Conservation (phyloP, 176 grass and related monocot genomes). For the bread wheat (Triticum aestivum) region DNA sequence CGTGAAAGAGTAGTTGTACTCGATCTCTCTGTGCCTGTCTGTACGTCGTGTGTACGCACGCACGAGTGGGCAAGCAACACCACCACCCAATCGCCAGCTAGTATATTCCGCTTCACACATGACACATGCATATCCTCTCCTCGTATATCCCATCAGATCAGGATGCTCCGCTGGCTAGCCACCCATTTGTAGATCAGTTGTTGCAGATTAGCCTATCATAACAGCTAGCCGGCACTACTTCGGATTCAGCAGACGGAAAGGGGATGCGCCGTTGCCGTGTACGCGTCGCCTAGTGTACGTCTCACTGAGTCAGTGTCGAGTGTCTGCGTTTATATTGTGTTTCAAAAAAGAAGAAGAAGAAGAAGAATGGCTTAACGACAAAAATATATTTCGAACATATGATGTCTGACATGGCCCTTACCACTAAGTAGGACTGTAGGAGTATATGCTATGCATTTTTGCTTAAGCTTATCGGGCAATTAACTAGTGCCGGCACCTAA, state of each 20-base stretch:
- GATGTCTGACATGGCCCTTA: no score
- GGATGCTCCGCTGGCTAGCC: background rate
- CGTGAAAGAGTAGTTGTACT: background rate
- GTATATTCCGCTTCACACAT: background rate
- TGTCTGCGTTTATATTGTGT: no score
- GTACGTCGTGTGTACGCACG: background rate
- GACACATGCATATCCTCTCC: background rate
- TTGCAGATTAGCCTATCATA: background rate
- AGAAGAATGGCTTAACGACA: no score
- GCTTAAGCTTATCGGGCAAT: background rate
- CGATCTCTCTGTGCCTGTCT: background rate
- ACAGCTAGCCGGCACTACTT: background rate
- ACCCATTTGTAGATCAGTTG: background rate
- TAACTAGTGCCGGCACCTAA: constrained; percentile 19
- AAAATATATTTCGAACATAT: no score
- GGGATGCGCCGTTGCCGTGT: background rate
- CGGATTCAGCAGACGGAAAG: background rate
- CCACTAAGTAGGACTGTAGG: no score
- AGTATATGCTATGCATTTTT: background rate
- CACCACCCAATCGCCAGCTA: background rate
- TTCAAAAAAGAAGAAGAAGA: no score
- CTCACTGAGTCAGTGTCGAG: background rate
- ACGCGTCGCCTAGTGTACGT: background rate
- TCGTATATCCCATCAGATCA: background rate
- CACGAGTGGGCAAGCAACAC: background rate